Evolutionary conservation across 2,329 filamentous ascomycete genomes (phyloP).

Genomic region (Penicillium capsulatum): DNA sequence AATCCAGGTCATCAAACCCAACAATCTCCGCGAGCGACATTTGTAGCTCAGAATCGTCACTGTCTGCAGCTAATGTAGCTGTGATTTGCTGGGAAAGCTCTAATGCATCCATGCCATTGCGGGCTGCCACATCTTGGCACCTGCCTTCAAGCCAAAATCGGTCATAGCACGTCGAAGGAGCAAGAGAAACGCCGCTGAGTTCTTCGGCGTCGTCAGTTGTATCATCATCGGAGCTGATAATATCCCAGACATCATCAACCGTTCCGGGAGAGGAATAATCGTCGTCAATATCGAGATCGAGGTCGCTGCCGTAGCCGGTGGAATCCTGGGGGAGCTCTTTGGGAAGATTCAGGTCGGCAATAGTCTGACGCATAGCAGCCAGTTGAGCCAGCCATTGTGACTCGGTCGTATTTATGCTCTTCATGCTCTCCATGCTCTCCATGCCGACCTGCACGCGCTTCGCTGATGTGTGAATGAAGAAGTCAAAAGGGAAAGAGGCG

Average conservation of each 20-base stretch:
- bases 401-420: conserved; percentile 39
- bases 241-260: conserved; percentile 86
- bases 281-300: conserved; percentile 59
- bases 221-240: conserved; percentile 70
- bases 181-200: conserved; percentile 40
- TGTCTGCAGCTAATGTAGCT: conserved; percentile 66
- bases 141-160: conserved; percentile 66
- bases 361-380: conserved; percentile 77
- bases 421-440: conserved; percentile 23
- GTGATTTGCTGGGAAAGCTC: conserved; percentile 75
- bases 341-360: conserved; percentile 65
- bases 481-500: background rate
- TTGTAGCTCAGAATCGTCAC: conserved; percentile 80
- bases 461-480: background rate
- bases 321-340: conserved; percentile 44
- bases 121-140: conserved; percentile 62
- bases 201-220: conserved; percentile 63
- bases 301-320: conserved; percentile 50
- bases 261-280: conserved; percentile 56
- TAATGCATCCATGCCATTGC: conserved; percentile 62
- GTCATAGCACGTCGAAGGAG: conserved; percentile 46
- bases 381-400: conserved; percentile 81
- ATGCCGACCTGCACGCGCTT: conserved; percentile 10
- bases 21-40: conserved; percentile 83
- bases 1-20: conserved; percentile 88